These are phyloP conservation scores for Leccinum subtestaceum DNA, from an alignment of 768 basidiomycete species.

Conservation along the genomic window DNA sequence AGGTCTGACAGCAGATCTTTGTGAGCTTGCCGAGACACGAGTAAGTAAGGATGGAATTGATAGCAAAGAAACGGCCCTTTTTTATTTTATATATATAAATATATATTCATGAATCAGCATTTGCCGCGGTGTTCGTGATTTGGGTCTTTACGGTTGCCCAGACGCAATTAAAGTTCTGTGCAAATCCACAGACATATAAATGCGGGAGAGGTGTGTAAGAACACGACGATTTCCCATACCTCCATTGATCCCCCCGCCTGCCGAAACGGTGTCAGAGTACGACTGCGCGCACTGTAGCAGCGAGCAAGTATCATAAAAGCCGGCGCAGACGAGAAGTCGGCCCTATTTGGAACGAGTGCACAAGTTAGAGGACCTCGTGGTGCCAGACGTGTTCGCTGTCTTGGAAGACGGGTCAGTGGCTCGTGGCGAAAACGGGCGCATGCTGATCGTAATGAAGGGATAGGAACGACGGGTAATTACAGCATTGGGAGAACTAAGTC, in stretches of 20 bases:
- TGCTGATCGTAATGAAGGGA: constrained; percentile 18
- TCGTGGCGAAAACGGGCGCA: constrained; percentile 12
- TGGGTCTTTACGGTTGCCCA: constrained; percentile 16
- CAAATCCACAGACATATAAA: constrained; percentile 33
- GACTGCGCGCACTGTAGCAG: constrained; percentile 7
- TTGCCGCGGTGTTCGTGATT: constrained; percentile 31
- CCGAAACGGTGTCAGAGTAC: neutral
- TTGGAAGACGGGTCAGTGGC: constrained; percentile 18
- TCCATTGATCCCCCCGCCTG: constrained; percentile 1
- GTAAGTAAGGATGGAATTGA: constrained; percentile 23
- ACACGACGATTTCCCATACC: constrained; percentile 16
- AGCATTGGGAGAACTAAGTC: constrained; percentile 1
- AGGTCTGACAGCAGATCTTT: constrained; percentile 21
- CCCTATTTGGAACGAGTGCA: constrained; percentile 1
- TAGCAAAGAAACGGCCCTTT: constrained; percentile 30
- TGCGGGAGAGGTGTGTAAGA: constrained; percentile 12
- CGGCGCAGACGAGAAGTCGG: neutral
- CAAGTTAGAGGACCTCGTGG: constrained; percentile 3
- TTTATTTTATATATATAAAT: constrained; percentile 11
- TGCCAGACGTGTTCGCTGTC: constrained; percentile 5
- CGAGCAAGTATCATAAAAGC: constrained; percentile 6
- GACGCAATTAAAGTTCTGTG: constrained; percentile 31
- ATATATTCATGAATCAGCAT: constrained; percentile 22
- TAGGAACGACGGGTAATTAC: constrained; percentile 5
- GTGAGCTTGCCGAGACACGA: constrained; percentile 28